Base-by-base conservation (phyloP, 148 eudicot genomes). In the Amaranthus palmeri region DNA sequence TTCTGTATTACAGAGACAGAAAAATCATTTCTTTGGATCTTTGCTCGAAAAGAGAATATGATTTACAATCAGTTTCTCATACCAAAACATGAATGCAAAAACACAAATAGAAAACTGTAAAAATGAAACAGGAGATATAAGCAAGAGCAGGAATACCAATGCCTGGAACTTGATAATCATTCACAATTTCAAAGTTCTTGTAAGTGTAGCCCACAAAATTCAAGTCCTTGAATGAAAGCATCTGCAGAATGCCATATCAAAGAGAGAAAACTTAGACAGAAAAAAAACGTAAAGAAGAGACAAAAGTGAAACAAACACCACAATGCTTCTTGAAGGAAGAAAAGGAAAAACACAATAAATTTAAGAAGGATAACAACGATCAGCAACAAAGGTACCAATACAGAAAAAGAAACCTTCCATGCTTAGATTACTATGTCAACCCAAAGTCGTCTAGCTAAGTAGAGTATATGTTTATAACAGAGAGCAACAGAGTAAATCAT, bases 191-290 rank as follows among this genome's bases (percentile, higher is more conserved):
- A 49, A 90, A 92, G 79, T 92, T 92, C 85, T 92, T 92, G 82
- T 92, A 92, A 4, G 98, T 92, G 81, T 92, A 92, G 57, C 98
- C 98, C 41, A 92, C 98, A 69, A 92, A 92, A 80, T 92, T 92
- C 70, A 92, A 82, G 82, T 92, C 96, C 83, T 92, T 92, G 61
- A 96, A 87, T 44, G 98, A 92, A 58, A 92, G 88, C 98, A 92
- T 92, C 93, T 91, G 91, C 71, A 81, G 47, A 65, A 72, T 52
- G 60, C 70, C 75, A 66, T 13, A 48, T 65, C 14, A 55, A 68
- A 36, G 25, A 49, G 49, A 0, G 53, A 49, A 67, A 25, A 18
- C 6, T 14, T 13, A 69, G 54, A 54, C 14, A 54, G n/a, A 5
- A 5, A n/a, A n/a, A 54, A 42, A 68, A 15, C 45, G 42, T 18